Percentiles rank a stretch among this genome's conserved stretches.
These are phyloP conservation scores for Trametes elegans DNA, from an alignment of 768 basidiomycete genomes.

Conservation along the genomic window DNA sequence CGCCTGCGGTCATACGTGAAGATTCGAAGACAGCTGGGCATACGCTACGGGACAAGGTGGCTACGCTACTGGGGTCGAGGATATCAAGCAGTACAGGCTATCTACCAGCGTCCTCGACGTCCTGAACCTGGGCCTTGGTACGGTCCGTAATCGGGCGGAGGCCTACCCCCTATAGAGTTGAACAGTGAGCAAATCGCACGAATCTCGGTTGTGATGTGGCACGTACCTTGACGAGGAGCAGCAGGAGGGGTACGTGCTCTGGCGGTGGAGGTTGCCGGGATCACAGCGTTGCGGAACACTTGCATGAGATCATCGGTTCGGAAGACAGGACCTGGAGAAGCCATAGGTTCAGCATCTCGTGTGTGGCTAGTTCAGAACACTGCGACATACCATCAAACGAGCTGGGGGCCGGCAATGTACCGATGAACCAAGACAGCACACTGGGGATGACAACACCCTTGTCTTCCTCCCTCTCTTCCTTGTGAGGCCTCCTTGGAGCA, in stretches of 20 bases:
- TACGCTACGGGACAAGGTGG: too few relatives aligned
- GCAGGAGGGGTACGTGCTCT: slow-evolving; percentile 54
- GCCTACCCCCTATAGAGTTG: slow-evolving; percentile 51
- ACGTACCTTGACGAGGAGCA: slow-evolving; percentile 43
- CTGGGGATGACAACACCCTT: slow-evolving; percentile 36
- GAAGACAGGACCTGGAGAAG: slow-evolving; percentile 74
- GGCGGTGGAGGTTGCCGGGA: slow-evolving; percentile 53
- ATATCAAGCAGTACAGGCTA: background rate
- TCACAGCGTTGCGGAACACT: slow-evolving; percentile 75
- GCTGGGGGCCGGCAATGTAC: slow-evolving; percentile 65
- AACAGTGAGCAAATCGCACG: slow-evolving; percentile 1
- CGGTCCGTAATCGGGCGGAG: slow-evolving; percentile 84
- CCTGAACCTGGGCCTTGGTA: slow-evolving; percentile 70
- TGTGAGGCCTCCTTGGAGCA: slow-evolving; percentile 34
- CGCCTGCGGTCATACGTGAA: too few relatives aligned
- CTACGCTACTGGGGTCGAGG: background rate
- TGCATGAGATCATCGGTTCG: slow-evolving; percentile 89
- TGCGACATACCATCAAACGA: slow-evolving; percentile 79
- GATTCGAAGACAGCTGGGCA: too few relatives aligned
- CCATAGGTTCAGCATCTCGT: slow-evolving; percentile 4
- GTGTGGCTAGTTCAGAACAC: background rate
- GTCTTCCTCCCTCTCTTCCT: slow-evolving; percentile 48
- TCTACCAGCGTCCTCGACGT: slow-evolving; percentile 41
- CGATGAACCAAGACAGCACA: slow-evolving; percentile 82
- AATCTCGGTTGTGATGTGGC: background rate